phyloP scores from a whole-genome alignment of 129 eudicot species.

The Sambucus nigra region DNA sequence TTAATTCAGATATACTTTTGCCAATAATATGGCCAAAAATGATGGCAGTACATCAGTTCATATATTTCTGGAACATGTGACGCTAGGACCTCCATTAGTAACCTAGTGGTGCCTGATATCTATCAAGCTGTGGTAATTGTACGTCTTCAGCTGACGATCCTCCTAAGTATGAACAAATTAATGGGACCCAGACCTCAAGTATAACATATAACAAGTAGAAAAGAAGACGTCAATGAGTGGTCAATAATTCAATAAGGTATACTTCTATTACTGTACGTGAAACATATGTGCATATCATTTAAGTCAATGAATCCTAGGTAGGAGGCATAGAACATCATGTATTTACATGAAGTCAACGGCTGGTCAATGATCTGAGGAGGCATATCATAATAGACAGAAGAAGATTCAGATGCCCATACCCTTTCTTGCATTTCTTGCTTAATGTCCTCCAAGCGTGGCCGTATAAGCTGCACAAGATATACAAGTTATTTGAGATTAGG shows the following conservation, averaged over 20 bases:
- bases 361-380: not conserved
- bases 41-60: not conserved
- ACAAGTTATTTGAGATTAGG: slow-evolving; percentile 3
- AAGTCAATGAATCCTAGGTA: not conserved
- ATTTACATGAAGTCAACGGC: not conserved
- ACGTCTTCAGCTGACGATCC: not conserved
- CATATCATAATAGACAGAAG: not conserved
- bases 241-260: not conserved
- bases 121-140: not conserved
- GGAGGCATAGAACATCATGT: not conserved
- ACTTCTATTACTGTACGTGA: too few species aligned
- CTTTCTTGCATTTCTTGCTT: slow-evolving; percentile 67
- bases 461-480: slow-evolving; percentile 57
- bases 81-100: too few species aligned
- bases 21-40: not conserved
- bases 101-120: not conserved
- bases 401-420: slow-evolving; percentile 32
- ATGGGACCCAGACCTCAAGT: not conserved
- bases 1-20: not conserved
- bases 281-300: not conserved
- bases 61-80: too few species aligned
- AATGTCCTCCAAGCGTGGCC: slow-evolving; percentile 66
- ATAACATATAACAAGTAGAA: not conserved
- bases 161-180: not conserved
- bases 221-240: too few species aligned